Percentiles rank a stretch among this genome's conserved stretches.
Conservation (phyloP, 192 early-diverging fungal genomes). For the Radiomyces spectabilis region DNA sequence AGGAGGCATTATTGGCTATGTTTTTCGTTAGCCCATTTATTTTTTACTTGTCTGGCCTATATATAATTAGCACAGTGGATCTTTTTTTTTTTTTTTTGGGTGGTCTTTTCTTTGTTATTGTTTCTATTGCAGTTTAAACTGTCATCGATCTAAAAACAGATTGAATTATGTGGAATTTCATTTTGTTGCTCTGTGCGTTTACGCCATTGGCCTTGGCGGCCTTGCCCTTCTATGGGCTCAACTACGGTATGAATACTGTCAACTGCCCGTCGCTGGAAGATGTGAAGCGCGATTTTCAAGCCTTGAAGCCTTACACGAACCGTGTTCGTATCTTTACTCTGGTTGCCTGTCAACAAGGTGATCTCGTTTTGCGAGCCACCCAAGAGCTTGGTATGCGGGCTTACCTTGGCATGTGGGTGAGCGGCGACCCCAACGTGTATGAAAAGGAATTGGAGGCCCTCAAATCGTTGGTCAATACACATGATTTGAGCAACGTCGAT, state of each 20-base stretch:
- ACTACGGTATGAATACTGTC: slow-evolving; percentile 46
- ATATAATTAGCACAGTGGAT: neutral
- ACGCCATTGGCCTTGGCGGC: too few species aligned
- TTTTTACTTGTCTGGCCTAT: neutral
- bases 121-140: neutral
- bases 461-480: slow-evolving; percentile 29
- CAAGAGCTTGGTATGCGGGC: slow-evolving; percentile 41
- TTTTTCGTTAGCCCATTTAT: neutral
- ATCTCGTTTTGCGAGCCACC: slow-evolving; percentile 44
- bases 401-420: slow-evolving; percentile 53
- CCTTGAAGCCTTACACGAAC: slow-evolving; percentile 39
- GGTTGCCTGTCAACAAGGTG: slow-evolving; percentile 44
- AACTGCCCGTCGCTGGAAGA: slow-evolving; percentile 43
- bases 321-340: slow-evolving; percentile 43
- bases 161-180: neutral
- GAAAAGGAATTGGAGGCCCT: slow-evolving; percentile 38
- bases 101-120: neutral
- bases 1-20: too few species aligned
- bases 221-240: slow-evolving; percentile 37
- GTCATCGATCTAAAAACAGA: neutral
- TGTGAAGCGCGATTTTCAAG: slow-evolving; percentile 38
- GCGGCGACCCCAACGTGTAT: slow-evolving; percentile 31
- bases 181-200: neutral
- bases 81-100: neutral
- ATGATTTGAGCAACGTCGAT: slow-evolving; percentile 31